A percentile compares a stretch with the other conserved stretches of the same genome.
Conservation (phyloP, 2,329 filamentous ascomycete genomes). For the Epichloe elymi region DNA sequence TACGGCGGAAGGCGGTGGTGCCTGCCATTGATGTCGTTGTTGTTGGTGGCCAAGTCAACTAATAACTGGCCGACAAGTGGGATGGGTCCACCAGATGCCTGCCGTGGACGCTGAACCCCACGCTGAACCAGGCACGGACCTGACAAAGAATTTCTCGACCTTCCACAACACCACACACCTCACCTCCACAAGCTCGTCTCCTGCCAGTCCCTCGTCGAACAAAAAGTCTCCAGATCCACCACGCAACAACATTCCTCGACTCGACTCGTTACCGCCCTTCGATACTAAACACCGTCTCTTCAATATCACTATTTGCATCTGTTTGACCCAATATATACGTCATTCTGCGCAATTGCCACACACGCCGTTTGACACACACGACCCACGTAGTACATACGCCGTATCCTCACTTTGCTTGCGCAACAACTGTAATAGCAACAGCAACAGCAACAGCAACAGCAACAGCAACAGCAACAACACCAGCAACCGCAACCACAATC, state of each 20-base stretch:
- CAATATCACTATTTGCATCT: not conserved
- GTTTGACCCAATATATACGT: not conserved
- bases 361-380: not conserved
- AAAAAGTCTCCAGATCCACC: slow-evolving; percentile 1
- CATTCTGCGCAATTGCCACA: not conserved
- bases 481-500: not conserved
- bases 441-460: not conserved
- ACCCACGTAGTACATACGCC: not conserved
- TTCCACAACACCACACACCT: slow-evolving; percentile 5
- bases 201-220: not conserved
- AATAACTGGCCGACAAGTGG: too few species aligned
- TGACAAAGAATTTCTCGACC: slow-evolving; percentile 3
- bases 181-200: slow-evolving; percentile 3
- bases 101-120: too few species aligned
- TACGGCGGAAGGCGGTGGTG: not conserved
- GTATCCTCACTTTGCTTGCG: not conserved
- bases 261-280: not conserved
- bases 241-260: not conserved
- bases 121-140: too few species aligned
- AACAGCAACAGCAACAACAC: not conserved
- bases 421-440: not conserved
- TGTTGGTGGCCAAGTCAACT: too few species aligned
- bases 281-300: not conserved
- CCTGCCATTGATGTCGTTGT: too few species aligned
- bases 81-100: too few species aligned